Evolutionary conservation across 2,329 filamentous ascomycete species (phyloP), one percentile per base, ranked within the genome.

Genomic region (Microcera coccophila): DNA sequence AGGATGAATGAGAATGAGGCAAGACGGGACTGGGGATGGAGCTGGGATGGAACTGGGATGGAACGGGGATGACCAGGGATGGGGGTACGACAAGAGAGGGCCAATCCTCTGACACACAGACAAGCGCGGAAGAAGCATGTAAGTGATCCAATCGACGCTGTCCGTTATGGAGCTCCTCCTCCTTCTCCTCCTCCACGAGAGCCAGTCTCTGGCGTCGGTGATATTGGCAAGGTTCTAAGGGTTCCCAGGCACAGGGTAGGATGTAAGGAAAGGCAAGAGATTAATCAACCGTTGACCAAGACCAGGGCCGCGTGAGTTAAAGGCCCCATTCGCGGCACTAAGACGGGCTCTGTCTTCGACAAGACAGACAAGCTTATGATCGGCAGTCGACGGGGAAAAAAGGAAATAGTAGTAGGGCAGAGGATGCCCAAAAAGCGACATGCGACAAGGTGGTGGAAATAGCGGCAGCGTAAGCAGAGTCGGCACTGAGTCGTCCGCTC

Each of bases 141-240:
- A 47, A 42, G 38, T 36, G 31, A 7, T n/a, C n/a, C n/a, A n/a
- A n/a, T n/a, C n/a, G n/a, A n/a, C n/a, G n/a, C n/a, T n/a, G n/a
- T n/a, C n/a, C n/a, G n/a, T 36, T 54, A 55, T 55, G 52, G 52
- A 55, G 47, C 52, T 53, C n/a, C n/a, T n/a, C n/a, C n/a, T n/a
- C n/a, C n/a, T n/a, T n/a, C n/a, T n/a, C n/a, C n/a, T n/a, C n/a
- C n/a, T n/a, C n/a, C n/a, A n/a, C n/a, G n/a, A n/a, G n/a, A n/a
- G n/a, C n/a, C n/a, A n/a, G n/a, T n/a, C n/a, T n/a, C n/a, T n/a
- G 22, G 12, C 12, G 44, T 53, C 54, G 39, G 45, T 51, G 45
- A 58, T 54, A 55, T 53, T 47, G 47, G 47, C 52, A 37, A 44
- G 43, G 45, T 40, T 32, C 8, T n/a, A 8, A 32, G 29, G 29